Conservation (phyloP, 164 flowering plant species). For the Euptelea pleiosperma region DNA sequence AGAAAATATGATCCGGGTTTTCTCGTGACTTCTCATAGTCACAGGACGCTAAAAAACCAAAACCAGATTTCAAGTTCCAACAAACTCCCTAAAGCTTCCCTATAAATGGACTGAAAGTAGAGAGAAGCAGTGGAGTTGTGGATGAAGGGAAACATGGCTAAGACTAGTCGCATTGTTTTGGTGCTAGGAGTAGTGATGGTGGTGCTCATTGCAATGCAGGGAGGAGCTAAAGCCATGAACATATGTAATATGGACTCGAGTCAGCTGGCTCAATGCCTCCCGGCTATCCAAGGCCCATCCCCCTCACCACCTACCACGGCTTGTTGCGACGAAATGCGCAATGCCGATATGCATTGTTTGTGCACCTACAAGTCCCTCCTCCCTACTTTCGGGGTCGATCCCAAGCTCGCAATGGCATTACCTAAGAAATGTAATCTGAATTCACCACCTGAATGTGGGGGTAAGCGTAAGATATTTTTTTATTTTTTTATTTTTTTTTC, state of each 20-base stretch:
- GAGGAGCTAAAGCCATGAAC: constrained; percentile 19
- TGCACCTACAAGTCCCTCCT: constrained; percentile 43
- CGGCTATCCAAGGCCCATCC: constrained; percentile 40
- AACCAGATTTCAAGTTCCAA: background rate
- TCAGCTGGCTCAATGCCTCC: constrained; percentile 39
- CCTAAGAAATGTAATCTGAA: constrained; percentile 42
- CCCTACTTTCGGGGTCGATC: constrained; percentile 42
- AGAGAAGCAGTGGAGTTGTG: background rate
- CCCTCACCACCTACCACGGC: constrained; percentile 37
- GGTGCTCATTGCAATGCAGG: constrained; percentile 18
- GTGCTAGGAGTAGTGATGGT: constrained; percentile 7
- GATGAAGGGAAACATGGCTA: constrained; percentile 12
- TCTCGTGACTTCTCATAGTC: background rate
- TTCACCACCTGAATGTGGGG: constrained; percentile 32
- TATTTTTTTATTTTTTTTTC: background rate
- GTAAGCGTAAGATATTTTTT: constrained; percentile 9
- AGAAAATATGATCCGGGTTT: background rate
- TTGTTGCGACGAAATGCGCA: constrained; percentile 40
- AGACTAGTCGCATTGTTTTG: background rate
- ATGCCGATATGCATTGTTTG: constrained; percentile 44
- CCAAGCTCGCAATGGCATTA: constrained; percentile 42
- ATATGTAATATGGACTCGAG: constrained; percentile 45
- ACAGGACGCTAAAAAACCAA: constrained; percentile 4
- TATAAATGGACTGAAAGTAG: constrained; percentile 5
- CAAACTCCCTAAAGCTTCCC: background rate